phyloP scores from a whole-genome alignment of 1,284 basidiomycete genomes.

The Puccinia sorghi region DNA sequence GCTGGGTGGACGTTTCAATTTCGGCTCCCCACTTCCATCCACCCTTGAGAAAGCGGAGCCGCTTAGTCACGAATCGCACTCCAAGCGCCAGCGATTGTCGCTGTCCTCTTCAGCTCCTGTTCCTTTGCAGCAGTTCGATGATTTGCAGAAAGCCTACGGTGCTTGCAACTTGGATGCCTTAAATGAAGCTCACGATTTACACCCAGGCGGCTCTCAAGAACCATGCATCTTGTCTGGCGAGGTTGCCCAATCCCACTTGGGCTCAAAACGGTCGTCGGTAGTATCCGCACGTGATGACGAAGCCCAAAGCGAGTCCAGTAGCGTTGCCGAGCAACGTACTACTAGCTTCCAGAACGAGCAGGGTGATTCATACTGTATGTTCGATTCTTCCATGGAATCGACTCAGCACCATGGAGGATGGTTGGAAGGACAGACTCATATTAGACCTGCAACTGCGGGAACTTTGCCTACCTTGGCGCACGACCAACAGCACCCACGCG shows the following conservation, averaged over 20 bases:
- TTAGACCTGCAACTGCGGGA: constrained; percentile 22
- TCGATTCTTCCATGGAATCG: neutral
- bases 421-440: neutral
- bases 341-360: neutral
- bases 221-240: neutral
- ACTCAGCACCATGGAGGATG: neutral
- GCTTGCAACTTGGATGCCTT: constrained; percentile 1
- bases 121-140: neutral
- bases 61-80: constrained; percentile 7
- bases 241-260: neutral
- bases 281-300: neutral
- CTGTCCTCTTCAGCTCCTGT: neutral
- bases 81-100: constrained; percentile 22
- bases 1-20: neutral
- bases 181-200: neutral
- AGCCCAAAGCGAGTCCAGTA: constrained; percentile 1
- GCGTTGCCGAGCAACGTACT: neutral
- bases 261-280: neutral
- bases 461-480: neutral
- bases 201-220: neutral
- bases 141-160: constrained; percentile 10
- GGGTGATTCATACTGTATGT: neutral
- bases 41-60: neutral
- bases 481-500: neutral
- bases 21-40: neutral